Conservation (phyloP, 257 asterid genomes). For the Primulina tabacum region DNA sequence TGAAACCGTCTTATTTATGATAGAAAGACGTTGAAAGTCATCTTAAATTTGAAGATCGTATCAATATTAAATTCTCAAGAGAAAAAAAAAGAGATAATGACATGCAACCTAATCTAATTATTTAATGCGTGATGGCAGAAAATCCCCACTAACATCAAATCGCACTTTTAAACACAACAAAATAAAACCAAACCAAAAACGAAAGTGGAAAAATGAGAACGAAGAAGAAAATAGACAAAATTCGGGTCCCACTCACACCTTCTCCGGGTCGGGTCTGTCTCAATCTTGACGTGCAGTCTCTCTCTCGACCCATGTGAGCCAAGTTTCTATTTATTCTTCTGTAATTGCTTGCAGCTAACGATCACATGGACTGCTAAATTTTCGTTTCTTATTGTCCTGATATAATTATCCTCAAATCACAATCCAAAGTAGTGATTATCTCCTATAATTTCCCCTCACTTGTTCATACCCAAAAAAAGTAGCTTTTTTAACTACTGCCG, state of each 20-base stretch:
- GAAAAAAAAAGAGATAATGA: too few relatives aligned
- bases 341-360: slow-evolving; percentile 16
- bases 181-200: background rate
- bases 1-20: too few relatives aligned
- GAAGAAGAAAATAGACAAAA: slow-evolving; percentile 25
- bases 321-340: slow-evolving; percentile 24
- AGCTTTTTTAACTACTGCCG: slow-evolving; percentile 24
- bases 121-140: too few relatives aligned
- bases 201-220: slow-evolving; percentile 13
- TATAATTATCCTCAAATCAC: slow-evolving; percentile 25
- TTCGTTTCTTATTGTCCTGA: background rate
- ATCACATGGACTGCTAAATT: slow-evolving; percentile 8
- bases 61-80: too few relatives aligned
- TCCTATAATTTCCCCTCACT: slow-evolving; percentile 11
- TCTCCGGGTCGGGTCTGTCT: slow-evolving; percentile 37
- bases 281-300: background rate
- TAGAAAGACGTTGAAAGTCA: too few relatives aligned
- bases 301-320: slow-evolving; percentile 29
- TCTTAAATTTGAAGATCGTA: too few relatives aligned
- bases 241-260: slow-evolving; percentile 24
- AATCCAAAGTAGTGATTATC: slow-evolving; percentile 27
- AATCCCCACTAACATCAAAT: background rate
- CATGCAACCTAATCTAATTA: too few relatives aligned
- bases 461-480: slow-evolving; percentile 9
- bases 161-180: background rate